Percentiles rank a stretch among this genome's conserved stretches.
These are phyloP conservation scores for Sugiyamaella valdiviana DNA, from an alignment of 805 yeast species.

Conservation along the genomic window DNA sequence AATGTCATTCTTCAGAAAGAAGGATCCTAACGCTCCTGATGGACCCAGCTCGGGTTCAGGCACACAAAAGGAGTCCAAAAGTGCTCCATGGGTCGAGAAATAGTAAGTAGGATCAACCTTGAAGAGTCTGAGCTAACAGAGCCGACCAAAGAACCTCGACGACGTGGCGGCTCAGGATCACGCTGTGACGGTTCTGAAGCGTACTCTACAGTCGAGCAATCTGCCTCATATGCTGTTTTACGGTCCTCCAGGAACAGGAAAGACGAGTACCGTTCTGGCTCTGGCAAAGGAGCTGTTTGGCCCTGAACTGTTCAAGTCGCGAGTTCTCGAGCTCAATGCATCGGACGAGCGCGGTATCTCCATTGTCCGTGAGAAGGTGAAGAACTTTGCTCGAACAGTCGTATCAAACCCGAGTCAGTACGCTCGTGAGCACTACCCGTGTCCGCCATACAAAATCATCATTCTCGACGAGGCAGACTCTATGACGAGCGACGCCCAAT, in stretches of 20 bases:
- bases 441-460: conserved; percentile 93
- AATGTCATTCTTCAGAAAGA: not conserved
- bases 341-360: conserved; percentile 97
- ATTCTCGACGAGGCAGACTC: conserved; percentile 91
- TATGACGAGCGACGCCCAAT: conserved; percentile 87
- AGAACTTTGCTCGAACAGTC: conserved; percentile 82
- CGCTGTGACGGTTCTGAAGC: conserved; percentile 75
- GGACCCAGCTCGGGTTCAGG: not conserved
- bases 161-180: conserved; percentile 92
- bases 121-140: conserved; percentile 19
- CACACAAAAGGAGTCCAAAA: not conserved
- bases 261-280: conserved; percentile 83
- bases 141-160: conserved; percentile 77
- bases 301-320: conserved; percentile 72
- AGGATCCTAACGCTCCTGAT: not conserved
- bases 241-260: conserved; percentile 95
- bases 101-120: conserved; percentile 38
- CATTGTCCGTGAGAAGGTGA: conserved; percentile 95
- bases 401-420: conserved; percentile 73
- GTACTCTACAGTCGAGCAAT: conserved; percentile 72
- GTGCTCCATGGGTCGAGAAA: conserved; percentile 85
- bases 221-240: conserved; percentile 74
- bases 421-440: conserved; percentile 71
- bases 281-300: conserved; percentile 86
- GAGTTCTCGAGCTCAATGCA: conserved; percentile 93